Evolutionary conservation across 1,284 basidiomycete genomes (phyloP), one percentile per base, ranked within the genome.

Genomic region (Testicularia cyperi): DNA sequence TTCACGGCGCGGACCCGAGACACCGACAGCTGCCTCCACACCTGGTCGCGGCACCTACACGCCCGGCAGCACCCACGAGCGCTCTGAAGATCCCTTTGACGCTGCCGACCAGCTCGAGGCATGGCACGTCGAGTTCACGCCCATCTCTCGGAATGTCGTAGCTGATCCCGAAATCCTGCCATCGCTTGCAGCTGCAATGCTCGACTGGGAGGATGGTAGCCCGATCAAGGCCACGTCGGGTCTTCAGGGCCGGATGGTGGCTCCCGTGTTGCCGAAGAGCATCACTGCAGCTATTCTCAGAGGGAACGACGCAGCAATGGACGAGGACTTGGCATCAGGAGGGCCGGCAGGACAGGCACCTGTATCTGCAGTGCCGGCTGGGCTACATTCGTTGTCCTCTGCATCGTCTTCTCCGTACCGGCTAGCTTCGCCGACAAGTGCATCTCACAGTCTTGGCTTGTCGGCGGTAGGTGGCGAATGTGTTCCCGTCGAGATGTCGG

Each of bases 81-180:
- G 53, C 30, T 26, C 49, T 23, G 67, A 67, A 9, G 54, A 62
- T 18, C 44, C 48, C 4, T 55, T 54, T 36, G 60, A 63, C 33
- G 20, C 40, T 12, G 47, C 45, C n/a, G 68, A 70, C n/a, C 54
- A 65, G 36, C 46, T 70, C 32, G 70, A 75, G 29, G 57, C 73
- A 4, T 75, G 73, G 73, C 68, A 73, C 24, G 54, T 74, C 35
- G 73, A 75, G 34, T 75, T 54, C 43, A 72, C 73, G 4, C 68
- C 67, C 8, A 55, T 67, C 35, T 16, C 36, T n/a, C 44, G 57
- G n/a, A 75, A 72, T 34, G 22, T 68, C 28, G 64, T 74, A 2
- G 44, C 53, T 1, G 62, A 72, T 18, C 44, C 48, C 1, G 36
- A 27, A 14, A 44, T 60, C 9, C 6, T 63, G 15, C 38, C 39